These are phyloP conservation scores for Parastagonospora avenae DNA, from an alignment of 2,329 filamentous ascomycete species.

Conservation along the genomic window DNA sequence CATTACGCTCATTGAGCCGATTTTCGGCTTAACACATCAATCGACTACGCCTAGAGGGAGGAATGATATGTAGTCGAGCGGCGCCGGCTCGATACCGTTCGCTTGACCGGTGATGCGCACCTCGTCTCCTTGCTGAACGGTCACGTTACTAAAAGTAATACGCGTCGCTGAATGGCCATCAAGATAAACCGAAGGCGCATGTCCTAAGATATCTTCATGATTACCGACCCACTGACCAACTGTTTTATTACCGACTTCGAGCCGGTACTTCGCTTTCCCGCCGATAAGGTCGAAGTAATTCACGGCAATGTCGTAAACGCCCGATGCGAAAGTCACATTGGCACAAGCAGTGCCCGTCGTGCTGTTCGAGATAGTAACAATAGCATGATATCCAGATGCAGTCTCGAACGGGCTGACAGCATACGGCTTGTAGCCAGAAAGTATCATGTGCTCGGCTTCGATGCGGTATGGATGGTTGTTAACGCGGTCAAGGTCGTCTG, in stretches of 20 bases:
- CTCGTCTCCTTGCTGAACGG: slow-evolving; percentile 57
- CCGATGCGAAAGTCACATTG: slow-evolving; percentile 55
- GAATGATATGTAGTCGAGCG: slow-evolving; percentile 69
- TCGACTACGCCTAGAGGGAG: slow-evolving; percentile 64
- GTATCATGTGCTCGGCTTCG: slow-evolving; percentile 69
- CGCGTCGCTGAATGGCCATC: slow-evolving; percentile 70
- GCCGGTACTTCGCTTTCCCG: slow-evolving; percentile 62
- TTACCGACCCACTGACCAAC: slow-evolving; percentile 66
- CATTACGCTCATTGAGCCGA: too few relatives aligned
- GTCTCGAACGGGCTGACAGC: slow-evolving; percentile 63
- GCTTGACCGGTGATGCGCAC: slow-evolving; percentile 63
- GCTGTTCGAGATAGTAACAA: slow-evolving; percentile 61
- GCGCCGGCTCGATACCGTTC: slow-evolving; percentile 66
- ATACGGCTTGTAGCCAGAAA: slow-evolving; percentile 63
- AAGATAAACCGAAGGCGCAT: slow-evolving; percentile 62
- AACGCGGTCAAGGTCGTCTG: slow-evolving; percentile 62
- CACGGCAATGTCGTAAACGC: slow-evolving; percentile 66
- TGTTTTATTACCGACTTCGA: slow-evolving; percentile 59
- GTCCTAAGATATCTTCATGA: slow-evolving; percentile 63
- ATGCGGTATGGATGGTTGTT: slow-evolving; percentile 68
- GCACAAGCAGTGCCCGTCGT: slow-evolving; percentile 58
- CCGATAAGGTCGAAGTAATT: slow-evolving; percentile 69
- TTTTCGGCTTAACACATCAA: slow-evolving; percentile 37
- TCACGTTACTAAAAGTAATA: slow-evolving; percentile 61
- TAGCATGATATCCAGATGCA: slow-evolving; percentile 60